phyloP scores from a whole-genome alignment of 805 yeast genomes.

The Priceomyces melissophilus region DNA sequence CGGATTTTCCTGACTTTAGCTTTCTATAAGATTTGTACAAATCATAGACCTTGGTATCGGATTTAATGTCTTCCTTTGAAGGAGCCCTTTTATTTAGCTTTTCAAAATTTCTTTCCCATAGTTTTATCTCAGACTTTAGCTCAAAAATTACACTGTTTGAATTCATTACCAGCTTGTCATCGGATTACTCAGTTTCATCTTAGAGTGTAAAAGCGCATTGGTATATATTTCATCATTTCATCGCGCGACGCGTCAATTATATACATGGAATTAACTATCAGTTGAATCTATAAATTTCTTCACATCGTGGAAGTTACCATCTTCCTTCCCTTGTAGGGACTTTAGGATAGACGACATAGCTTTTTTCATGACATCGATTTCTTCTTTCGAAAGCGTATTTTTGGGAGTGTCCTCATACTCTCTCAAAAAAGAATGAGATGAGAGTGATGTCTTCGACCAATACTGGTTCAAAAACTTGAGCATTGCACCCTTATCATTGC shows the following conservation, averaged over 20 bases:
- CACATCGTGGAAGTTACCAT: constrained; percentile 4
- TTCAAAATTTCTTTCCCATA: constrained; percentile 37
- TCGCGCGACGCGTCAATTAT: constrained; percentile 3
- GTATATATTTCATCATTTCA: neutral
- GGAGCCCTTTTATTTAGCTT: constrained; percentile 28
- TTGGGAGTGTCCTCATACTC: constrained; percentile 14
- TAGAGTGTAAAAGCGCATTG: neutral
- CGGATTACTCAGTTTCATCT: neutral
- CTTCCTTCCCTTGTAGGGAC: constrained; percentile 8
- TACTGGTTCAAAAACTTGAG: constrained; percentile 25
- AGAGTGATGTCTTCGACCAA: constrained; percentile 23
- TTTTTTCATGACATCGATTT: constrained; percentile 17
- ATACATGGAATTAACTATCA: constrained; percentile 4
- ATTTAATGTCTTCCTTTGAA: constrained; percentile 31
- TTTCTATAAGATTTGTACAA: constrained; percentile 31
- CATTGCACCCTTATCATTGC: constrained; percentile 22
- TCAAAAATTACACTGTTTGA: constrained; percentile 8
- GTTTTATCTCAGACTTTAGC: constrained; percentile 30
- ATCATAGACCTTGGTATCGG: constrained; percentile 22
- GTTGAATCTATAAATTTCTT: constrained; percentile 9
- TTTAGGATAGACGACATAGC: constrained; percentile 19
- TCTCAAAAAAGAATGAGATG: constrained; percentile 22
- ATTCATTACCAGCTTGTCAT: constrained; percentile 5
- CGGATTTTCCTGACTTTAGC: too few relatives aligned
- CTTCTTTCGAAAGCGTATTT: constrained; percentile 18